phyloP scores from a whole-genome alignment of 805 yeast genomes.

The Metschnikowia baotianmanensis region DNA sequence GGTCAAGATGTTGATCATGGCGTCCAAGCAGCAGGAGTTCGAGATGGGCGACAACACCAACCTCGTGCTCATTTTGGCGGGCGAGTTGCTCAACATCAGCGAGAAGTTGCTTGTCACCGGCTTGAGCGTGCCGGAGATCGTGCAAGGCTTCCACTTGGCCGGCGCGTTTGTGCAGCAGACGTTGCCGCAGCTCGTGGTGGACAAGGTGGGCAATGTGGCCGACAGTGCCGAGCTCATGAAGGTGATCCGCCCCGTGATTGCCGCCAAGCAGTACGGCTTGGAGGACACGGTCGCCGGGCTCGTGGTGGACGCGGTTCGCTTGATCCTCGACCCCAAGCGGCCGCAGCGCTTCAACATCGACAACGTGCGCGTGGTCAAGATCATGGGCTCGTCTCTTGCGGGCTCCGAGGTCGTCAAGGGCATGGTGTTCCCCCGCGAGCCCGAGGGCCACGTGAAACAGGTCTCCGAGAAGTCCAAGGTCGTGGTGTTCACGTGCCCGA shows the following conservation, averaged over 20 bases:
- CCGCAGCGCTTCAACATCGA: conserved; percentile 81
- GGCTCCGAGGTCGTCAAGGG: conserved; percentile 85
- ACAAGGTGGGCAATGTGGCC: conserved; percentile 55
- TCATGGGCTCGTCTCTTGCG: conserved; percentile 84
- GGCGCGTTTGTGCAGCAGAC: conserved; percentile 66
- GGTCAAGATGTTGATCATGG: conserved; percentile 92
- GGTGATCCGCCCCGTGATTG: conserved; percentile 80
- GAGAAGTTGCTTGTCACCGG: conserved; percentile 85
- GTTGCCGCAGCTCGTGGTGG: conserved; percentile 63
- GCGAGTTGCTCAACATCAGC: conserved; percentile 83
- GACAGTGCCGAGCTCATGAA: conserved; percentile 59
- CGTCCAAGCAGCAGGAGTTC: conserved; percentile 92
- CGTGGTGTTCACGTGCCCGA: conserved; percentile 89
- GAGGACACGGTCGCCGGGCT: conserved; percentile 75
- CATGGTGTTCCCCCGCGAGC: conserved; percentile 97
- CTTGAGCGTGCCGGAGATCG: conserved; percentile 85
- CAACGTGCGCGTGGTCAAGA: conserved; percentile 90
- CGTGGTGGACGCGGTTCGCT: conserved; percentile 80
- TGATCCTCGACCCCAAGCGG: conserved; percentile 65
- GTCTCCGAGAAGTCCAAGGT: conserved; percentile 67
- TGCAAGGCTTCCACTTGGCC: conserved; percentile 92
- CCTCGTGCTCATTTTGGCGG: conserved; percentile 87
- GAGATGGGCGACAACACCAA: conserved; percentile 98
- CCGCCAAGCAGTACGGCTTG: conserved; percentile 89
- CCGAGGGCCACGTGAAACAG: conserved; percentile 85